Conservation (phyloP, 169 alveolate genomes). For the Theileria orientalis region DNA sequence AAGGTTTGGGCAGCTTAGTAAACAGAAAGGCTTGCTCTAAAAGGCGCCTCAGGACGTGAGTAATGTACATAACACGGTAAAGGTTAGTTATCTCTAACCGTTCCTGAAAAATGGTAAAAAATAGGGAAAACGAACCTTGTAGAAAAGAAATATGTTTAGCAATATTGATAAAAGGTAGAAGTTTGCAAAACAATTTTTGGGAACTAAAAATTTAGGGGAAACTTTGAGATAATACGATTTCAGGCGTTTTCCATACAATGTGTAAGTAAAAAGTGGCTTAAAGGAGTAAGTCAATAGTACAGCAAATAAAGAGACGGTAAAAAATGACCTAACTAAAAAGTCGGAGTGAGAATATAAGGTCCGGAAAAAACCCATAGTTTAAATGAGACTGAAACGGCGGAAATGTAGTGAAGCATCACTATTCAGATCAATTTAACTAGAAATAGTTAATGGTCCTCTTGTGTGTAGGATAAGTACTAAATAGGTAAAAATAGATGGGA, state of each 20-base stretch:
- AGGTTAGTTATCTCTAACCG: conserved; percentile 19
- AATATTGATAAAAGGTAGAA: conserved; percentile 67
- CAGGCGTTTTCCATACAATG: conserved; percentile 71
- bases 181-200: conserved; percentile 62
- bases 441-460: background rate
- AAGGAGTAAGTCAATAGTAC: conserved; percentile 50
- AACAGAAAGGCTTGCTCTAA: conserved; percentile 66
- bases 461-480: background rate
- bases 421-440: background rate
- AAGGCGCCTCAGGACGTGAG: conserved; percentile 65
- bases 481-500: background rate
- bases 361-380: background rate
- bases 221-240: conserved; percentile 26
- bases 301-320: conserved; percentile 33
- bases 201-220: conserved; percentile 31
- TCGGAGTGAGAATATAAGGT: background rate
- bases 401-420: conserved; percentile 11
- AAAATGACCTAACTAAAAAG: conserved; percentile 30
- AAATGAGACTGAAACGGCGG: background rate
- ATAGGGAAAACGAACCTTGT: conserved; percentile 45
- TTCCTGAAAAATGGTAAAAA: background rate
- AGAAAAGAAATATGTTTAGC: conserved; percentile 50
- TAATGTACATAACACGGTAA: conserved; percentile 53
- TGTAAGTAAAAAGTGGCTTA: conserved; percentile 57
- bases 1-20: conserved; percentile 54